Percentiles rank a stretch among this genome's conserved stretches.
phyloP scores from a whole-genome alignment of 345 rosid genomes.

The Mercurialis annua region DNA sequence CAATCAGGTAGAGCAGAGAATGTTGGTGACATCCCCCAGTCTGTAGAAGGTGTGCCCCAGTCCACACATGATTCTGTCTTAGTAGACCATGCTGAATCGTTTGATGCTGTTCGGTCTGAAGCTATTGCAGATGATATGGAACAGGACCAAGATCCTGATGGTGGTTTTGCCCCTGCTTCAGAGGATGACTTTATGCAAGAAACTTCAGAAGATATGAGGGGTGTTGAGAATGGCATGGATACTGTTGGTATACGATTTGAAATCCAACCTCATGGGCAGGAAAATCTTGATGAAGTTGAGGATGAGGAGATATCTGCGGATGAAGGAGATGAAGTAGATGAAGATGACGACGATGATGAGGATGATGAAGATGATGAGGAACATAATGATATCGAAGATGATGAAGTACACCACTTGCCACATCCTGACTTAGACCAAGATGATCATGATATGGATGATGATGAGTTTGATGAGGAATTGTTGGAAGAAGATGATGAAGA shows the following conservation, averaged over 20 bases:
- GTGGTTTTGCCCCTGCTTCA: conserved; percentile 55
- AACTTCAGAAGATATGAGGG: conserved; percentile 68
- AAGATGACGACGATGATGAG: conserved; percentile 66
- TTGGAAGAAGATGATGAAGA: conserved; percentile 89
- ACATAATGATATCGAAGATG: conserved; percentile 71
- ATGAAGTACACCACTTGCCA: conserved; percentile 81
- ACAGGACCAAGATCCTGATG: conserved; percentile 88
- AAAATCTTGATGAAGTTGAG: conserved; percentile 77
- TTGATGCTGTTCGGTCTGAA: conserved; percentile 59
- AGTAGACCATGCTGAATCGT: conserved; percentile 50
- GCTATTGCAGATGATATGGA: conserved; percentile 93
- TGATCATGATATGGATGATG: conserved; percentile 94
- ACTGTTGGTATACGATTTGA: conserved; percentile 70
- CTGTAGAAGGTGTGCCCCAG: conserved; percentile 52
- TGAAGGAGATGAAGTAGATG: conserved; percentile 69
- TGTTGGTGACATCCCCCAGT: conserved; percentile 48
- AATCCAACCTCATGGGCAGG: conserved; percentile 74
- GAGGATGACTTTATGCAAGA: conserved; percentile 95
- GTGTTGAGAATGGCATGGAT: conserved; percentile 65
- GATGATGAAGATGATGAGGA: conserved; percentile 53
- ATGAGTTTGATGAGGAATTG: conserved; percentile 88
- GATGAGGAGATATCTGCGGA: conserved; percentile 87
- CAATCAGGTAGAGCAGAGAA: conserved; percentile 54
- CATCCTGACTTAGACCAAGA: conserved; percentile 93
- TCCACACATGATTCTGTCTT: conserved; percentile 53